phyloP scores from a whole-genome alignment of 352 stramenopile genomes.

The Phytophthora ohioensis region DNA sequence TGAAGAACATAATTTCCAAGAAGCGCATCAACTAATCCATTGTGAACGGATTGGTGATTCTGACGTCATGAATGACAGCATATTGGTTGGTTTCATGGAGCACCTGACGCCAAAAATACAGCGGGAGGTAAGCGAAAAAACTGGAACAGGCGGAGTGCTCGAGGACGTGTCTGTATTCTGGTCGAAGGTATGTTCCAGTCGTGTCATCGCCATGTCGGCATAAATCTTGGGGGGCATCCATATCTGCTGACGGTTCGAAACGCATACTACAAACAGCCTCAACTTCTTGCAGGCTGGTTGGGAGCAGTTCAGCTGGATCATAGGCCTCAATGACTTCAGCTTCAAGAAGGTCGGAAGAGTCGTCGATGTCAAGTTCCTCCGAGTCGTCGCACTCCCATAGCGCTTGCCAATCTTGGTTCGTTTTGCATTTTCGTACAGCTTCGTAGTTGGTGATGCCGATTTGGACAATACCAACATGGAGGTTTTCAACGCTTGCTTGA shows the following conservation, averaged over 20 bases:
- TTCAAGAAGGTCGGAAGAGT: neutral
- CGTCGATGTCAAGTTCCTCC: too few species aligned
- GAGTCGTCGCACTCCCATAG: too few species aligned
- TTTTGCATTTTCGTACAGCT: neutral
- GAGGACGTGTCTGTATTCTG: too few species aligned
- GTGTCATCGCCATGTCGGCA: too few species aligned
- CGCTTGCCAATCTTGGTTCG: neutral
- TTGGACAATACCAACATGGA: slow-evolving; percentile 4
- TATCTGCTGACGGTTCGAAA: too few species aligned
- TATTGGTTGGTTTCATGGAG: slow-evolving; percentile 3
- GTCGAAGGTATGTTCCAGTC: too few species aligned
- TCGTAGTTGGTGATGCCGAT: slow-evolving; percentile 7
- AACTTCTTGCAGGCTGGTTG: too few species aligned
- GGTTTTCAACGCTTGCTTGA: slow-evolving; percentile 1
- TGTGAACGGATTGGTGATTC: neutral
- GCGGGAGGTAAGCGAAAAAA: neutral
- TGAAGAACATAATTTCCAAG: slow-evolving; percentile 15
- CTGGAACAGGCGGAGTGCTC: slow-evolving; percentile 3
- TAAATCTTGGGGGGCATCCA: too few species aligned
- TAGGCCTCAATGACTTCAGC: too few species aligned
- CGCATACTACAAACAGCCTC: too few species aligned
- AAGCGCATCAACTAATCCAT: slow-evolving; percentile 12
- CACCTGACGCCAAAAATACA: slow-evolving; percentile 18
- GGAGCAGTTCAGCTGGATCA: too few species aligned
- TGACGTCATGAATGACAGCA: neutral